Percentiles rank a stretch among this genome's conserved stretches.
Conservation (phyloP, 1,284 basidiomycete genomes). For the Tylopilus orsonianus region DNA sequence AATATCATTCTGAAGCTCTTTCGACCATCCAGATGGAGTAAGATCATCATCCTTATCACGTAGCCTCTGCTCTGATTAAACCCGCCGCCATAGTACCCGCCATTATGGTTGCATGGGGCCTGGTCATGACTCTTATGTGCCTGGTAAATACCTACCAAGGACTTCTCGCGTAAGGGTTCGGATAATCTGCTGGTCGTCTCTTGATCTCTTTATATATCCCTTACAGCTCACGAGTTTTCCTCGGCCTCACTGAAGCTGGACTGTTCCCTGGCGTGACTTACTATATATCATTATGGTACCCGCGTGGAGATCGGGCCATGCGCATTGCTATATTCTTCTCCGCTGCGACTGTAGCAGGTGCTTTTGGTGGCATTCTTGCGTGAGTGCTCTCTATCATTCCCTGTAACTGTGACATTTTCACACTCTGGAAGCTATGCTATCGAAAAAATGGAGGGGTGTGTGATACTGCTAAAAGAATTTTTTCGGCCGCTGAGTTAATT, state of each 20-base stretch:
- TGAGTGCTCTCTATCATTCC: conserved; percentile 8
- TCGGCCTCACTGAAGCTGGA: conserved; percentile 55
- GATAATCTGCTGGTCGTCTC: neutral
- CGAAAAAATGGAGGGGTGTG: neutral
- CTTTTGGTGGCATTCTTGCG: conserved; percentile 41
- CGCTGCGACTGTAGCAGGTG: conserved; percentile 54
- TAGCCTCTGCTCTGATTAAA: conserved; percentile 3
- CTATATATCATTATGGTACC: conserved; percentile 57
- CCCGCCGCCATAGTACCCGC: conserved; percentile 42
- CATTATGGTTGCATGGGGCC: conserved; percentile 52
- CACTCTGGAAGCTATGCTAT: neutral
- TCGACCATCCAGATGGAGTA: conserved; percentile 51
- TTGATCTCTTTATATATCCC: conserved; percentile 3
- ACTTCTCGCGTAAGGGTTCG: conserved; percentile 27
- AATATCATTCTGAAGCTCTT: conserved; percentile 48
- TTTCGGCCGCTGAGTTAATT: neutral
- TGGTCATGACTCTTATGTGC: conserved; percentile 43
- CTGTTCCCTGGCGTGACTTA: conserved; percentile 55
- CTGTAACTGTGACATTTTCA: neutral
- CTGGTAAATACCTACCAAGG: conserved; percentile 36
- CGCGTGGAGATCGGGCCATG: conserved; percentile 45
- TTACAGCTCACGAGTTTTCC: conserved; percentile 46
- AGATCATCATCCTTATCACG: conserved; percentile 3
- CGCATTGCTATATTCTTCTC: conserved; percentile 61
- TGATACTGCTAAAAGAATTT: neutral